Evolutionary conservation across 2,329 filamentous ascomycete species (phyloP).

Genomic region (Botryotinia convoluta): DNA sequence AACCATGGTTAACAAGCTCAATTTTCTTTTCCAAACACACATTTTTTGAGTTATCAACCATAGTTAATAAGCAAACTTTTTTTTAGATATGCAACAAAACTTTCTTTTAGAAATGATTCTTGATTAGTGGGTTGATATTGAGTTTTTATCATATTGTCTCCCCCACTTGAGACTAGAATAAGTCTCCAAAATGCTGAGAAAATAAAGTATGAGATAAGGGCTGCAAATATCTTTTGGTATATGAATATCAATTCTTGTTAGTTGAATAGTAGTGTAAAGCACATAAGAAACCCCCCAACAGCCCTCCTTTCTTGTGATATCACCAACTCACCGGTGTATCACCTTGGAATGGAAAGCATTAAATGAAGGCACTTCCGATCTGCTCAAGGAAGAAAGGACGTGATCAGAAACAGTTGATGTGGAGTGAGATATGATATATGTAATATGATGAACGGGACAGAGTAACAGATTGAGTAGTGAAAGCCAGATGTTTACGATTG

Average conservation of each 20-base stretch:
- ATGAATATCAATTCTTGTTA: neutral
- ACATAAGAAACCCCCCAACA: neutral
- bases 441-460: neutral
- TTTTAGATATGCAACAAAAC: neutral
- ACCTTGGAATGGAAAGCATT: neutral
- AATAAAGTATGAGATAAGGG: neutral
- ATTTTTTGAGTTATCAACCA: neutral
- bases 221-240: neutral
- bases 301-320: neutral
- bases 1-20: neutral
- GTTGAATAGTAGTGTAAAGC: neutral
- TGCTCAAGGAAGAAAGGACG: neutral
- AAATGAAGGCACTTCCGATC: neutral
- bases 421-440: neutral
- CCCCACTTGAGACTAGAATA: neutral
- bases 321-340: neutral
- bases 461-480: neutral
- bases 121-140: neutral
- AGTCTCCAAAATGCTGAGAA: neutral
- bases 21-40: neutral
- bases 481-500: neutral
- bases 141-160: neutral
- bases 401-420: neutral
- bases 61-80: neutral
- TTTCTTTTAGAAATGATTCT: neutral